A percentile compares a stretch with the other conserved stretches of the same genome.
Evolutionary conservation across 495 filamentous ascomycete species (phyloP).

Genomic region (Hyphodiscus hymeniophilus): DNA sequence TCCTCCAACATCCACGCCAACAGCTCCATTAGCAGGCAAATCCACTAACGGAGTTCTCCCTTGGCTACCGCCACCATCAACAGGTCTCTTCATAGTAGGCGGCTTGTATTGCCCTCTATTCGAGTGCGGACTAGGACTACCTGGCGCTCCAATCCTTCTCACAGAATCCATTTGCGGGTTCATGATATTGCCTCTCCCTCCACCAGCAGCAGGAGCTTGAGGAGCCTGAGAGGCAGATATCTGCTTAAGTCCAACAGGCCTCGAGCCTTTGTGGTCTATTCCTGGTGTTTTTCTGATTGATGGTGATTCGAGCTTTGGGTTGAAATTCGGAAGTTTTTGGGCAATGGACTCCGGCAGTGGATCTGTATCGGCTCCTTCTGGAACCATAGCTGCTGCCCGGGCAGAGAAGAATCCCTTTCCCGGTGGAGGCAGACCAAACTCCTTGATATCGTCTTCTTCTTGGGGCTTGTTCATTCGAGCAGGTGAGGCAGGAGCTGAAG

Average conservation of each 20-base stretch:
- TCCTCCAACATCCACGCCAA: conserved; percentile 10
- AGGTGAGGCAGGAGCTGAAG: conserved; percentile 18
- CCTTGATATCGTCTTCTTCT: background rate
- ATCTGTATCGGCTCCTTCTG: conserved; percentile 37
- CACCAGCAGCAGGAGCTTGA: conserved; percentile 16
- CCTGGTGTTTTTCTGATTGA: conserved; percentile 84
- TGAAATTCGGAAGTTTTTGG: conserved; percentile 51
- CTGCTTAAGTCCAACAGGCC: conserved; percentile 22
- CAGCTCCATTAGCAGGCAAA: conserved; percentile 20
- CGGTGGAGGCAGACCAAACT: conserved; percentile 10
- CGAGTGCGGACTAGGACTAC: conserved; percentile 43
- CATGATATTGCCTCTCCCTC: conserved; percentile 42
- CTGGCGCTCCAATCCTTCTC: conserved; percentile 68
- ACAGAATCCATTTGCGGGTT: conserved; percentile 63
- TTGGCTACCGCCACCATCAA: conserved; percentile 9
- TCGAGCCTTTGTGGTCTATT: conserved; percentile 53
- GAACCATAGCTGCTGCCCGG: conserved; percentile 44
- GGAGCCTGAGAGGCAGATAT: conserved; percentile 22
- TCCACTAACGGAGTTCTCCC: conserved; percentile 15
- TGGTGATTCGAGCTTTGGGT: conserved; percentile 75
- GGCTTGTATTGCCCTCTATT: conserved; percentile 54
- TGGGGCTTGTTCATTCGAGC: conserved; percentile 5
- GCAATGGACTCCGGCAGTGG: conserved; percentile 26
- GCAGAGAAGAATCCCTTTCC: conserved; percentile 68
- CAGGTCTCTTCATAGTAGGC: conserved; percentile 47